Evolutionary conservation across 306 rosid genomes (phyloP).

Genomic region (Fagus sylvatica): DNA sequence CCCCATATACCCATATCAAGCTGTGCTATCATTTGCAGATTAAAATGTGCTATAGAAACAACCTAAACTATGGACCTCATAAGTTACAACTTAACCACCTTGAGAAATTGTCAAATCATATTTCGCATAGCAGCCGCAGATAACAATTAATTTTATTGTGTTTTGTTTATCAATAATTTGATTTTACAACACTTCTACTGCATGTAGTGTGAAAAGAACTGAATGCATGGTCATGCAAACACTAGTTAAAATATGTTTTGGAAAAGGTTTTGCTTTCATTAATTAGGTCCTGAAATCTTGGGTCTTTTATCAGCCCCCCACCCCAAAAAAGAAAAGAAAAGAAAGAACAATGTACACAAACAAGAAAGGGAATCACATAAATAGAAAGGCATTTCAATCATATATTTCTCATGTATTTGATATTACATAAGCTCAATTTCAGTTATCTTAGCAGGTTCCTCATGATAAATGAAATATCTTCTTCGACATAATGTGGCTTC

Average conservation of each 20-base stretch:
- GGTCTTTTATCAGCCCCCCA: neutral
- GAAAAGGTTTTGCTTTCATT: too few relatives aligned
- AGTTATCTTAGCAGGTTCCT: neutral
- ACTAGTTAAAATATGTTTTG: too few relatives aligned
- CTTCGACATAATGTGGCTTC: neutral
- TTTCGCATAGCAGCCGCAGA: neutral
- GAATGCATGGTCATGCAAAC: too few relatives aligned
- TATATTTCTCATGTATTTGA: neutral
- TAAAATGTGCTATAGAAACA: neutral
- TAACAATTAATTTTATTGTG: neutral
- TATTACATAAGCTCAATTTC: slow-evolving; percentile 1
- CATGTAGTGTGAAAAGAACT: too few relatives aligned
- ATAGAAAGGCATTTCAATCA: neutral
- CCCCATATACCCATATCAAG: neutral
- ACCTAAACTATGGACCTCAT: neutral
- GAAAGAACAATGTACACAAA: neutral
- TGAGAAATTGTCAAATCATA: neutral
- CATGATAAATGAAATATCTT: neutral
- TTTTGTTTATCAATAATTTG: too few relatives aligned
- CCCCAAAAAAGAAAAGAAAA: neutral
- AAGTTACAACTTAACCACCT: neutral
- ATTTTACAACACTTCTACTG: too few relatives aligned
- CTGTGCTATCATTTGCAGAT: slow-evolving; percentile 6
- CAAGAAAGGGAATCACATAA: neutral
- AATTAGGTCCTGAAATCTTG: too few relatives aligned